Conservation (phyloP, 768 basidiomycete genomes). For the Infundibulicybe gibba region DNA sequence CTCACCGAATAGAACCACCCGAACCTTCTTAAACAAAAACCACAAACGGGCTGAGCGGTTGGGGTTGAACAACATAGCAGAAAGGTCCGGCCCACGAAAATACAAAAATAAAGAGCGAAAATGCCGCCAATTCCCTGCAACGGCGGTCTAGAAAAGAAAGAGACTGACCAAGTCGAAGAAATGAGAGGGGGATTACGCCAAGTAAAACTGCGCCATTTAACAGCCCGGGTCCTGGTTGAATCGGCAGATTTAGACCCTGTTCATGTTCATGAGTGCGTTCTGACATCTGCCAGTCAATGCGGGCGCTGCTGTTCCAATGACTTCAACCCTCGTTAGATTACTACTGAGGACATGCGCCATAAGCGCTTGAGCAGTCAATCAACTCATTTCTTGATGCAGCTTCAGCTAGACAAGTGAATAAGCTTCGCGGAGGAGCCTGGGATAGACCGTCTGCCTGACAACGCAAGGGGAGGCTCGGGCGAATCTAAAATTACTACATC, state of each 20-base stretch:
- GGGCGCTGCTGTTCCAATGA: slow-evolving; percentile 2
- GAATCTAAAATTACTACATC: no score
- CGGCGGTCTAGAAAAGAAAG: slow-evolving; percentile 11
- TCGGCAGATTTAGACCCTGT: slow-evolving; percentile 4
- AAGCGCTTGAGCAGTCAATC: no score
- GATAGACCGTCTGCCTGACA: no score
- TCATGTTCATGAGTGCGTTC: neutral
- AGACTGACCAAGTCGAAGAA: slow-evolving; percentile 17
- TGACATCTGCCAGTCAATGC: slow-evolving; percentile 4
- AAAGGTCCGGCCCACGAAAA: slow-evolving; percentile 12
- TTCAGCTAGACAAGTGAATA: no score
- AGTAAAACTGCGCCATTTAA: slow-evolving; percentile 1
- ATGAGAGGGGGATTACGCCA: slow-evolving; percentile 11
- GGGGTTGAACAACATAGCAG: neutral
- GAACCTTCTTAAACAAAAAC: slow-evolving; percentile 27
- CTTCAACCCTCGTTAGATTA: no score
- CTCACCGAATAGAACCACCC: slow-evolving; percentile 31
- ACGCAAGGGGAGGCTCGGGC: no score
- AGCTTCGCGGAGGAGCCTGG: no score
- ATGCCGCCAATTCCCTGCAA: slow-evolving; percentile 25
- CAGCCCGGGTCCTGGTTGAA: slow-evolving; percentile 1
- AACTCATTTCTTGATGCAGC: no score
- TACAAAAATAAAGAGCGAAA: slow-evolving; percentile 16
- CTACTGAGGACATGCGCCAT: no score
- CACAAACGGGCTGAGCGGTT: slow-evolving; percentile 14